A percentile compares a stretch with the other conserved stretches of the same genome.
phyloP scores from a whole-genome alignment of 805 yeast genomes.

The Cyberlindnera nakhonratchasimensis region DNA sequence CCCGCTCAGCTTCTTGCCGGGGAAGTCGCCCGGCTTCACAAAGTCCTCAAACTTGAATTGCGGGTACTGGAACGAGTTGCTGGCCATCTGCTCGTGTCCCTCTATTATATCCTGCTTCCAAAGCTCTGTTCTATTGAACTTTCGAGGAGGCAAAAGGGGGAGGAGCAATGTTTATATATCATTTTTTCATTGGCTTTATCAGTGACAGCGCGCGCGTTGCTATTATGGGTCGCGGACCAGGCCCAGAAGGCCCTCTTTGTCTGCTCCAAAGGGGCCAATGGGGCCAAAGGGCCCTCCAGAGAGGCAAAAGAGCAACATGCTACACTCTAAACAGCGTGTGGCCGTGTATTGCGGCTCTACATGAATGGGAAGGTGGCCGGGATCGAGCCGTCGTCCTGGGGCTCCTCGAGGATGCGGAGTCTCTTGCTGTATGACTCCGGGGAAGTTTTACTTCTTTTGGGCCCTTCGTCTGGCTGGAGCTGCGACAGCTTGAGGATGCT shows the following conservation, averaged over 20 bases:
- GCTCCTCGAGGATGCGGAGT: neutral
- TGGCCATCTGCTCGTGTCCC: neutral
- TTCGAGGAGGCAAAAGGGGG: too few species aligned
- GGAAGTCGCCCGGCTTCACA: conserved; percentile 26
- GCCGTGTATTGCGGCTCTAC: too few species aligned
- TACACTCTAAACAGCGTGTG: too few species aligned
- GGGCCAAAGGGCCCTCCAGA: too few species aligned
- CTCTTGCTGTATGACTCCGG: conserved; percentile 1
- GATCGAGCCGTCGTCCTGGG: neutral
- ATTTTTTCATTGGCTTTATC: neutral
- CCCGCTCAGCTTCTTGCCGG: conserved; percentile 38
- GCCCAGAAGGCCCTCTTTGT: too few species aligned
- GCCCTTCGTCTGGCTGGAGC: conserved; percentile 5
- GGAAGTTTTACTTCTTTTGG: conserved; percentile 3
- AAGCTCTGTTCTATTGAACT: neutral
- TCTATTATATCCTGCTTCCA: neutral
- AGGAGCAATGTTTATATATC: neutral
- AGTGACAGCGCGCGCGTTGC: too few species aligned
- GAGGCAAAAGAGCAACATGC: too few species aligned
- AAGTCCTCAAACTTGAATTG: conserved; percentile 17
- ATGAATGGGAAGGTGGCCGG: conserved; percentile 8
- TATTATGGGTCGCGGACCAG: too few species aligned
- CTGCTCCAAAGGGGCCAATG: too few species aligned
- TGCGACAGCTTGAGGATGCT: conserved; percentile 20
- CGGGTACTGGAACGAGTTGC: conserved; percentile 10